These are phyloP conservation scores for Cavenderia fasciculata DNA, from an alignment of 78 protist genomes.

Conservation along the genomic window DNA sequence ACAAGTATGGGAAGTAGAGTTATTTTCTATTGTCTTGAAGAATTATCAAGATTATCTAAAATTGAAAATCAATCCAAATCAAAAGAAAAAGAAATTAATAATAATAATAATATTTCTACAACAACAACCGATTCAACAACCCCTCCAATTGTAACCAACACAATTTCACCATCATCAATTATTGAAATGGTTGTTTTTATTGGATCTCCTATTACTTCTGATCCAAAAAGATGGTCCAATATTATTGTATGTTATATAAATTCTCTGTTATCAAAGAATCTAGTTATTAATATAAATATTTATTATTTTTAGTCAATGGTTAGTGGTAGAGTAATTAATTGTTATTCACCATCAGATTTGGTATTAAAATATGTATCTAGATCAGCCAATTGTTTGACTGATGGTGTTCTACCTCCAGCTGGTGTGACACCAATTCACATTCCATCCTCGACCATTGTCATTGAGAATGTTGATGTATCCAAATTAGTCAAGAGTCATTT, in stretches of 20 bases:
- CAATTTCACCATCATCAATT: constrained; percentile 2
- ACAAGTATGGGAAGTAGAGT: constrained; percentile 60
- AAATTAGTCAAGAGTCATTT: constrained; percentile 42
- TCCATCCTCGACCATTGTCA: not conserved
- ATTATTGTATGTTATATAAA: constrained; percentile 3
- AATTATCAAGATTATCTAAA: not conserved
- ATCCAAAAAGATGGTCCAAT: constrained; percentile 43
- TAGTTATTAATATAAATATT: too few species aligned
- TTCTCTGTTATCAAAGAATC: too few species aligned
- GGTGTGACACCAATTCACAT: constrained; percentile 58
- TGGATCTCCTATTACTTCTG: constrained; percentile 42
- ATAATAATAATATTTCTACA: not conserved
- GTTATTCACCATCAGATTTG: constrained; percentile 37
- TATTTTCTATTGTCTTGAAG: constrained; percentile 50
- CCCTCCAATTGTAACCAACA: too few species aligned
- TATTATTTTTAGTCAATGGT: constrained; percentile 6
- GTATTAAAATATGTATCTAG: constrained; percentile 59
- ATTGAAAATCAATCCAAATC: not conserved
- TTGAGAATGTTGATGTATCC: constrained; percentile 68
- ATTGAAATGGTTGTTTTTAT: constrained; percentile 52
- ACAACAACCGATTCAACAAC: too few species aligned
- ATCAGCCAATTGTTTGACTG: constrained; percentile 40
- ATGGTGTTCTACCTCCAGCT: constrained; percentile 39
- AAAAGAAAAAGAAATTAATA: not conserved
- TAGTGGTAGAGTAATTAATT: constrained; percentile 42